Base-by-base conservation (phyloP, 768 basidiomycete species). In the Tulasnella sp. region DNA sequence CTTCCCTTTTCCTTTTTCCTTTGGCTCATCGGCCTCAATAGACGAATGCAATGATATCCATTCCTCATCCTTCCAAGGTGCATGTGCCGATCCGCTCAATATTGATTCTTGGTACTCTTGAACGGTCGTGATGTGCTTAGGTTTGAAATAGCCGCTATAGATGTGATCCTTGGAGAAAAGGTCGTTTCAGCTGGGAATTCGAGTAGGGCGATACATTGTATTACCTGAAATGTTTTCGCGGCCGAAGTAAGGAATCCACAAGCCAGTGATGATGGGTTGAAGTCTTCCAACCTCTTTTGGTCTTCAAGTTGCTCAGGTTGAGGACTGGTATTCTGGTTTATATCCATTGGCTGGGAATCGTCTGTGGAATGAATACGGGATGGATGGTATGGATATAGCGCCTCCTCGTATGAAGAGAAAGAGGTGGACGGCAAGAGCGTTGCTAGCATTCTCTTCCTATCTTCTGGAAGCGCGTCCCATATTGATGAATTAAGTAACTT, bases 51-150 rank as follows among this genome's bases (percentile, higher is more conserved):
- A 70, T 33, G 61, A 62, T 42, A 70, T 70, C 78, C 78, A 81
- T 29, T 67, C 69, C 29, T 79, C 74, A 58, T 81, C 78, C 58
- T 81, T 81, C 76, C 77, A 79, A 33, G 74, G 69, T 10, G 72
- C 77, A 27, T 75, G 70, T 29, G 76, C 48, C 6, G 64, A 69
- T 1, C 77, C 77, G 12, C 66, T 59, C 2, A 56, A 55, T 19
- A 77, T 65, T 15, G 72, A 75, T 13, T 65, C 62, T 37, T 67
- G 53, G 59, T 71, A 78, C 54, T 67, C 62, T 22, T 59, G 54
- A 8, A 77, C 66, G 48, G 70, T 69, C 29, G 65, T 66, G 10
- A 49, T 46, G 47, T 77, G 73, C 1, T 67, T 58, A 29, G 69
- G 65, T 1, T 71, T 69, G 42, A 74, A 64, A 72, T 73, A 78